A percentile compares a stretch with the other conserved stretches of the same genome.
Evolutionary conservation across 164 flowering plant species (phyloP).

Genomic region (Malania oleifera): DNA sequence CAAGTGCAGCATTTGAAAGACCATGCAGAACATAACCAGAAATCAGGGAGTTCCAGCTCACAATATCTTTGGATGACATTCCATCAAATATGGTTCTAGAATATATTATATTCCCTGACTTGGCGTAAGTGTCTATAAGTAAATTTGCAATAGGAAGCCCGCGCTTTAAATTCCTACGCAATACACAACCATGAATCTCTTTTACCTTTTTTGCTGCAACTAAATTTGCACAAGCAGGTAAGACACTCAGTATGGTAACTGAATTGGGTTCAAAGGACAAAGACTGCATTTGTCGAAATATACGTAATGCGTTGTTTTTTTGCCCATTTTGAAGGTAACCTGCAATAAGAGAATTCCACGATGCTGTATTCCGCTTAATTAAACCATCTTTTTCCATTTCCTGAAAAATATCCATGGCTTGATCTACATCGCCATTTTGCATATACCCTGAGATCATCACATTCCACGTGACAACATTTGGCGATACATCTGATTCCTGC

Average conservation of each 20-base stretch:
- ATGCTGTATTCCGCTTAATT: conserved; percentile 39
- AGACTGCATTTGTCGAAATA: conserved; percentile 56
- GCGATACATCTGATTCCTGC: conserved; percentile 37
- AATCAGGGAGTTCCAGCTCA: conserved; percentile 51
- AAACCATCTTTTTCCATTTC: conserved; percentile 40
- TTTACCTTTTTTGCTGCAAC: conserved; percentile 47
- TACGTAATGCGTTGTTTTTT: conserved; percentile 42
- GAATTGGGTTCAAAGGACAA: conserved; percentile 29
- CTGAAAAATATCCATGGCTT: conserved; percentile 50
- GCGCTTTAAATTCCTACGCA: conserved; percentile 35
- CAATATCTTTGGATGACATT: conserved; percentile 36
- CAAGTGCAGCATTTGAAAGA: conserved; percentile 29
- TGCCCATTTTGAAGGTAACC: conserved; percentile 42
- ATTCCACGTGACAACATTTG: conserved; percentile 61
- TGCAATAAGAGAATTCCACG: conserved; percentile 64
- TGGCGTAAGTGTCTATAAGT: conserved; percentile 48
- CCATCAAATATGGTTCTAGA: conserved; percentile 40
- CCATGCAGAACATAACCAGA: conserved; percentile 54
- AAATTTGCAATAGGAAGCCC: conserved; percentile 38
- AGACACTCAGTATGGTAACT: conserved; percentile 48
- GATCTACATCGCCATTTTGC: conserved; percentile 50
- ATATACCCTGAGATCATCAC: conserved; percentile 51
- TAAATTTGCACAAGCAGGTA: conserved; percentile 53
- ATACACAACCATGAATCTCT: conserved; percentile 50
- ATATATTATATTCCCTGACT: conserved; percentile 42